Percentiles rank a stretch among this genome's conserved stretches.
These are phyloP conservation scores for Cladorrhinum samala DNA, from an alignment of 495 filamentous ascomycete species.

Conservation along the genomic window DNA sequence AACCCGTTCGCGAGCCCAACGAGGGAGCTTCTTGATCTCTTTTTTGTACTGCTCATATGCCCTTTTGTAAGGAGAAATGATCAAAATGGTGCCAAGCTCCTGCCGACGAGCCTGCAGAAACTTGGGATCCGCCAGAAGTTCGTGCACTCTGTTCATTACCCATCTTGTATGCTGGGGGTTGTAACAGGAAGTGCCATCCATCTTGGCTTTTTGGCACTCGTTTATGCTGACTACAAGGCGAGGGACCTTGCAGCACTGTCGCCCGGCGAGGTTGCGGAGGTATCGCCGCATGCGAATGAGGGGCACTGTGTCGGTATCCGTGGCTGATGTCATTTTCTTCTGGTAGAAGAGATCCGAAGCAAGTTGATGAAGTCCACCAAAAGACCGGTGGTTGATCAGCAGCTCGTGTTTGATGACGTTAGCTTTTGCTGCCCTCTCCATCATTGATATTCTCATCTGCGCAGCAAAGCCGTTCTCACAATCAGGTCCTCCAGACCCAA, in stretches of 20 bases:
- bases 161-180: constrained; percentile 19
- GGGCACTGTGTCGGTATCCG: background rate
- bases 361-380: constrained; percentile 15
- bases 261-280: background rate
- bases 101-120: constrained; percentile 14
- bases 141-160: constrained; percentile 25
- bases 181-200: constrained; percentile 6
- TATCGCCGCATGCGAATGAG: constrained; percentile 8
- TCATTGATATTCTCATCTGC: constrained; percentile 18
- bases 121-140: constrained; percentile 2
- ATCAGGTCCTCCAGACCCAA: background rate
- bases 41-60: constrained; percentile 10
- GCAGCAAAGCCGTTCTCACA: constrained; percentile 2
- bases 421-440: constrained; percentile 16
- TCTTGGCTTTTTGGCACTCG: background rate
- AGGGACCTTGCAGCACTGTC: constrained; percentile 1
- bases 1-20: constrained; percentile 12
- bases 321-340: constrained; percentile 9
- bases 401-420: constrained; percentile 13
- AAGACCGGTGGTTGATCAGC: constrained; percentile 24
- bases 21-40: constrained; percentile 2
- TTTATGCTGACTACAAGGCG: constrained; percentile 15
- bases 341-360: constrained; percentile 18
- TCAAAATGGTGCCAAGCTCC: constrained; percentile 16
- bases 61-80: constrained; percentile 19